phyloP scores from a whole-genome alignment of 768 basidiomycete genomes.

The Tulasnella sp. region DNA sequence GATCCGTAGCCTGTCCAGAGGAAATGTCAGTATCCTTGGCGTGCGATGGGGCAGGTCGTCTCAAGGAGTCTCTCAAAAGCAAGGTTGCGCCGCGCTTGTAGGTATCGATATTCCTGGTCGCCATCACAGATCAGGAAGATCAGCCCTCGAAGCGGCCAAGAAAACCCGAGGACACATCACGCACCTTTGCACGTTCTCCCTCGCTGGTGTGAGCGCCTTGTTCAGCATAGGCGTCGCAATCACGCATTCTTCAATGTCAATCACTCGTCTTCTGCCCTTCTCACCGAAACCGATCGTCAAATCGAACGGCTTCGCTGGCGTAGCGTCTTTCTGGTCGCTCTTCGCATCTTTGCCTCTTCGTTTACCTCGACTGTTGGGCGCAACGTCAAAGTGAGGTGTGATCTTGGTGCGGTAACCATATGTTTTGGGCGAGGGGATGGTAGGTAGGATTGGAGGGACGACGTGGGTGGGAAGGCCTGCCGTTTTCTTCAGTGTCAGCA shows the following conservation, averaged over 20 bases:
- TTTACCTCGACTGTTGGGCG: conserved; percentile 37
- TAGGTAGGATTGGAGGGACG: conserved; percentile 58
- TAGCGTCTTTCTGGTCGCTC: conserved; percentile 16
- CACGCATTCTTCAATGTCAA: conserved; percentile 97
- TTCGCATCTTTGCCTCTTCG: conserved; percentile 22
- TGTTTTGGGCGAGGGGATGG: conserved; percentile 78
- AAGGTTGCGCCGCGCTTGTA: conserved; percentile 87
- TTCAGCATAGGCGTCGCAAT: conserved; percentile 81
- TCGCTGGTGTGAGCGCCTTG: conserved; percentile 45
- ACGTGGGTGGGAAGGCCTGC: conserved; percentile 44
- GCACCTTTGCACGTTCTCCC: conserved; percentile 60
- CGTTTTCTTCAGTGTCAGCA: neutral
- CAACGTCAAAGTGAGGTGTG: conserved; percentile 88
- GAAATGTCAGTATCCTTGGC: neutral
- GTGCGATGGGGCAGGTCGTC: conserved; percentile 16
- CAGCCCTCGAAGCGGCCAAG: no score
- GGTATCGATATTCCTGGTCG: conserved; percentile 54
- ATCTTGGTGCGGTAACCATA: conserved; percentile 95
- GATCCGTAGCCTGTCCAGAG: neutral
- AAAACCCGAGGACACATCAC: conserved; percentile 20
- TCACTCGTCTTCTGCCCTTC: conserved; percentile 55
- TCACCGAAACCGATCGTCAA: conserved; percentile 84
- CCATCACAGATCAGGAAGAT: neutral
- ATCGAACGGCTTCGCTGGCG: conserved; percentile 36
- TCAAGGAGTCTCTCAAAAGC: conserved; percentile 77